Evolutionary conservation across 2,329 filamentous ascomycete species (phyloP).

Genomic region (Tolypocladium ophioglossoides): DNA sequence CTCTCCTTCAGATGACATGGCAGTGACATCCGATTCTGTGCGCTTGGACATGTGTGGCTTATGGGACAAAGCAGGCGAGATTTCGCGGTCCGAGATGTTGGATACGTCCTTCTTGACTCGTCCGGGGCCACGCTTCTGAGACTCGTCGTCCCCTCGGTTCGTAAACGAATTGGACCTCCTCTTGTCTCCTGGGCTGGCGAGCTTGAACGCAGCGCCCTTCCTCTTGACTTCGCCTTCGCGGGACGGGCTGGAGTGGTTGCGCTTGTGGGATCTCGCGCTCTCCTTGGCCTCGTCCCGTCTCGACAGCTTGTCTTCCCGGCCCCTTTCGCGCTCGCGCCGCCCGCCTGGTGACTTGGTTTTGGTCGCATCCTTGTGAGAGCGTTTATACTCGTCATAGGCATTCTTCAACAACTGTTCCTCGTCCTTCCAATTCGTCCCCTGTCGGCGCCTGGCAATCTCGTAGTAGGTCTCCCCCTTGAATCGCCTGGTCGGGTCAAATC

Average conservation of each 20-base stretch:
- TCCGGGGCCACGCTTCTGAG: constrained; percentile 39
- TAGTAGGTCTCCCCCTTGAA: constrained; percentile 73
- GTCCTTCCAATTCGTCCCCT: constrained; percentile 81
- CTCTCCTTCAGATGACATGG: constrained; percentile 46
- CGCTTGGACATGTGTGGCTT: constrained; percentile 42
- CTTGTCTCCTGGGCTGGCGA: constrained; percentile 39
- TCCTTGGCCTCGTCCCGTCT: constrained; percentile 34
- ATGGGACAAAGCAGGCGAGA: constrained; percentile 34
- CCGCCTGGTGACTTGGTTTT: constrained; percentile 40
- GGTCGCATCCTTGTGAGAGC: constrained; percentile 33
- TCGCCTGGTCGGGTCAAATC: constrained; percentile 73
- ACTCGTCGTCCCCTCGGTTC: constrained; percentile 34
- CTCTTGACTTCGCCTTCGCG: constrained; percentile 34
- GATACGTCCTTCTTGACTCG: constrained; percentile 45
- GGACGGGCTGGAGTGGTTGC: constrained; percentile 37
- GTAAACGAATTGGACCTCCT: constrained; percentile 31
- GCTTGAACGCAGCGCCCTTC: constrained; percentile 24
- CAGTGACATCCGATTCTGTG: constrained; percentile 41
- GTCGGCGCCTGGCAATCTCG: constrained; percentile 73
- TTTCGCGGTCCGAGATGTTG: constrained; percentile 41
- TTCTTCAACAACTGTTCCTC: constrained; percentile 74
- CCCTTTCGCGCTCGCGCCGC: constrained; percentile 28
- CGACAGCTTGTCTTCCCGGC: constrained; percentile 31
- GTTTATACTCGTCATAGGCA: constrained; percentile 57
- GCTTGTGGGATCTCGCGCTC: constrained; percentile 32